Evolutionary conservation across 2,329 filamentous ascomycete genomes (phyloP).

Genomic region (Trichophyton verrucosum): DNA sequence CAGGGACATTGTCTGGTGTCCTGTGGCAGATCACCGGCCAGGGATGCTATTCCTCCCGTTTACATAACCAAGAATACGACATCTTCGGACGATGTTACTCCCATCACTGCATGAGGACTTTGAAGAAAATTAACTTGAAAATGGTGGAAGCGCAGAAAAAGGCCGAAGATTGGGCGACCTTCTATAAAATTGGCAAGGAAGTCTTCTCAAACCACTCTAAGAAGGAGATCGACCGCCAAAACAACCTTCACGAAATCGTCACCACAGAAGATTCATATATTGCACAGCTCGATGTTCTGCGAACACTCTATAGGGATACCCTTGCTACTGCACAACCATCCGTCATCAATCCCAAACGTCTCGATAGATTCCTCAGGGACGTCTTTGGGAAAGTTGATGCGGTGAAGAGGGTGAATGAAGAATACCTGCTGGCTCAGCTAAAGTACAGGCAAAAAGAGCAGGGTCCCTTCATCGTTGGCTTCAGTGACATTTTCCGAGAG

Average conservation of each 20-base stretch:
- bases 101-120: slow-evolving; percentile 79
- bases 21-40: slow-evolving; percentile 84
- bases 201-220: slow-evolving; percentile 57
- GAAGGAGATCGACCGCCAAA: slow-evolving; percentile 87
- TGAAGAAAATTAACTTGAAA: slow-evolving; percentile 87
- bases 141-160: slow-evolving; percentile 55
- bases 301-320: slow-evolving; percentile 72
- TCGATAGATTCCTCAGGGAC: slow-evolving; percentile 65
- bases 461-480: slow-evolving; percentile 84
- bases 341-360: slow-evolving; percentile 65
- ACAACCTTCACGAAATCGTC: slow-evolving; percentile 89
- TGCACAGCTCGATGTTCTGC: slow-evolving; percentile 74
- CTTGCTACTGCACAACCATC: slow-evolving; percentile 60
- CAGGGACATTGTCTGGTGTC: slow-evolving; percentile 71
- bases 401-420: slow-evolving; percentile 83
- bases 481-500: slow-evolving; percentile 94
- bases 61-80: slow-evolving; percentile 53
- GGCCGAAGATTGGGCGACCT: slow-evolving; percentile 75
- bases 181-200: slow-evolving; percentile 72
- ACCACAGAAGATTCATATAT: slow-evolving; percentile 87
- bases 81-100: slow-evolving; percentile 76
- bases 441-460: slow-evolving; percentile 97
- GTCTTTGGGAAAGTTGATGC: slow-evolving; percentile 88
- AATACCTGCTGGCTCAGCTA: slow-evolving; percentile 79
- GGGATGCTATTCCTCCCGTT: slow-evolving; percentile 76